phyloP scores from a whole-genome alignment of 768 basidiomycete genomes.

The Xerocomellus intermedius region DNA sequence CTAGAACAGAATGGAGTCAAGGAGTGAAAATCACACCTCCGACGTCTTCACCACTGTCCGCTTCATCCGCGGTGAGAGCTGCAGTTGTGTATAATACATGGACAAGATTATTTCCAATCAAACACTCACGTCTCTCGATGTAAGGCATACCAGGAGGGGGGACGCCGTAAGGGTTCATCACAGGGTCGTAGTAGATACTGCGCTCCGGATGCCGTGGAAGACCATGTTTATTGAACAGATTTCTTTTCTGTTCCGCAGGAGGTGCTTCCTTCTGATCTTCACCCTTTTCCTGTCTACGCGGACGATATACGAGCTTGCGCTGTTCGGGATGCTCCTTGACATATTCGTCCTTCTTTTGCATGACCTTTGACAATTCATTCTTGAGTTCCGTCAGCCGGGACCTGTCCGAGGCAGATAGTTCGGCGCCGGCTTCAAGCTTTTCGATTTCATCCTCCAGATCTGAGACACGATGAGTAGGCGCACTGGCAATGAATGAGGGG shows the following conservation, averaged over 20 bases:
- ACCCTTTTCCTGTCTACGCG: constrained; percentile 43
- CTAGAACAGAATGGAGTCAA: background rate
- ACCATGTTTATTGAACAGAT: constrained; percentile 79
- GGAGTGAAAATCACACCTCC: constrained; percentile 34
- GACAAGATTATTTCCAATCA: background rate
- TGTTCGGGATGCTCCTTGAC: constrained; percentile 93
- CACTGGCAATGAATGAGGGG: background rate
- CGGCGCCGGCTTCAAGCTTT: constrained; percentile 52
- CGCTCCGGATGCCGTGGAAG: constrained; percentile 88
- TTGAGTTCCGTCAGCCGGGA: constrained; percentile 71
- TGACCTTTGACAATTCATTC: constrained; percentile 74
- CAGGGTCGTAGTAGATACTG: constrained; percentile 88
- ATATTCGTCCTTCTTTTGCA: constrained; percentile 88
- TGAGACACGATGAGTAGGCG: constrained; percentile 30
- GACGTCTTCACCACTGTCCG: constrained; percentile 60
- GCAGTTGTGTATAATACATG: constrained; percentile 1
- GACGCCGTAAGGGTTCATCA: constrained; percentile 92
- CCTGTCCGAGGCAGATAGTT: constrained; percentile 51
- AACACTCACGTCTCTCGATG: constrained; percentile 72
- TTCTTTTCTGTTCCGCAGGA: constrained; percentile 49
- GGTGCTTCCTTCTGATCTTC: constrained; percentile 42
- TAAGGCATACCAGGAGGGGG: constrained; percentile 99
- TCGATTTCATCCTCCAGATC: constrained; percentile 82
- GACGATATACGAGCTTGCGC: constrained; percentile 74
- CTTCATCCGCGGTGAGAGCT: constrained; percentile 65